Conservation (phyloP, 2,329 filamentous ascomycete genomes). For the Graphium sp. region DNA sequence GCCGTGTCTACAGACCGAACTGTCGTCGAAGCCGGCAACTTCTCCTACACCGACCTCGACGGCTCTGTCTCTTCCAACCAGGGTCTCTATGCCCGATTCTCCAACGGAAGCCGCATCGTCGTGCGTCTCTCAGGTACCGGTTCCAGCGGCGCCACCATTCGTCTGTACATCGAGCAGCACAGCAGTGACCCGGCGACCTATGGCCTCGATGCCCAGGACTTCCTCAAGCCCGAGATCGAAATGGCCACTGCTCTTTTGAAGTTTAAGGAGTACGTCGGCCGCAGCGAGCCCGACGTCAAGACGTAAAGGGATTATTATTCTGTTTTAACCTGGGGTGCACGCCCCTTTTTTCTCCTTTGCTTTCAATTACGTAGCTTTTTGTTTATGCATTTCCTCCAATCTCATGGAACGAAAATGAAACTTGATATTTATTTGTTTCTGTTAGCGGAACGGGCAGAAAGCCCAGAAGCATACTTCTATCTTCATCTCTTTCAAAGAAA, state of each 20-base stretch:
- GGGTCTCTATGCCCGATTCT: slow-evolving; percentile 87
- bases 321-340: too few relatives aligned
- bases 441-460: too few relatives aligned
- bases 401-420: too few relatives aligned
- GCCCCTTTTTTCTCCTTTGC: not conserved
- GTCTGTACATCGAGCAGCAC: slow-evolving; percentile 94
- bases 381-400: too few relatives aligned
- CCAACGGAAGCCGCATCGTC: slow-evolving; percentile 86
- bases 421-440: slow-evolving; percentile 1
- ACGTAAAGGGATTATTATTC: slow-evolving; percentile 54
- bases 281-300: slow-evolving; percentile 90
- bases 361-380: slow-evolving; percentile 1
- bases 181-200: slow-evolving; percentile 67
- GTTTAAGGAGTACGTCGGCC: slow-evolving; percentile 85
- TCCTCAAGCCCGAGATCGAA: slow-evolving; percentile 77
- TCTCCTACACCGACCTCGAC: slow-evolving; percentile 97
- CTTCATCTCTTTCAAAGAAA: too few relatives aligned
- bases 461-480: too few relatives aligned
- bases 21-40: slow-evolving; percentile 82
- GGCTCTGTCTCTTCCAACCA: slow-evolving; percentile 92
- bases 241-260: slow-evolving; percentile 74
- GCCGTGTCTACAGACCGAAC: slow-evolving; percentile 41
- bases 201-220: slow-evolving; percentile 74
- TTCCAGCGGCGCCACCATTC: slow-evolving; percentile 88
- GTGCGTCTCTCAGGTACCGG: slow-evolving; percentile 91